These are phyloP conservation scores for Colletotrichum sp. DNA, from an alignment of 2,329 filamentous ascomycete genomes.

Conservation along the genomic window DNA sequence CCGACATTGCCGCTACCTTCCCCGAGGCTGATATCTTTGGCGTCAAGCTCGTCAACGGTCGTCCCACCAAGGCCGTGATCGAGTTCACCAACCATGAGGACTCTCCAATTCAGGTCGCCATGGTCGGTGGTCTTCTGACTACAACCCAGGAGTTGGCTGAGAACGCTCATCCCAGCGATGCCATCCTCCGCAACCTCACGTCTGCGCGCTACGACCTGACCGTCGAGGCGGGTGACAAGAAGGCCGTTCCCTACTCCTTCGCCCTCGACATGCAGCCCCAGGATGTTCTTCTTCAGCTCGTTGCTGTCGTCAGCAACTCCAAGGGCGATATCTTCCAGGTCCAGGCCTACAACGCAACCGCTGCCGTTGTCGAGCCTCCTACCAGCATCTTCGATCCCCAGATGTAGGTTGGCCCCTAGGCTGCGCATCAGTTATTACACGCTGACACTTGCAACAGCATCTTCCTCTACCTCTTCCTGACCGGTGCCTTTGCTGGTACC, in stretches of 20 bases:
- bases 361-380: constrained; percentile 87
- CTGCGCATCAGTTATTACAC: constrained; percentile 51
- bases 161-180: constrained; percentile 50
- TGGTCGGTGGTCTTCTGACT: constrained; percentile 78
- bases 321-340: constrained; percentile 77
- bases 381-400: constrained; percentile 94
- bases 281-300: constrained; percentile 79
- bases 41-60: constrained; percentile 93
- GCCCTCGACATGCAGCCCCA: constrained; percentile 91
- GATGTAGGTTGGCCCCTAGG: constrained; percentile 68
- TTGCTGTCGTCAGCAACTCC: constrained; percentile 73
- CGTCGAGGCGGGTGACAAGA: constrained; percentile 77
- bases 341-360: constrained; percentile 79
- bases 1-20: constrained; percentile 68
- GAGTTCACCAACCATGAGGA: constrained; percentile 86
- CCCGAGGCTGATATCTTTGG: constrained; percentile 84
- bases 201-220: constrained; percentile 73
- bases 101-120: constrained; percentile 73
- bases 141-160: constrained; percentile 57
- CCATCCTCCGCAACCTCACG: constrained; percentile 85
- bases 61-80: constrained; percentile 81
- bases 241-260: constrained; percentile 83
- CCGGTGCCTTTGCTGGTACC: constrained; percentile 76
- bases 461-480: constrained; percentile 95
- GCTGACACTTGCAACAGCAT: constrained; percentile 61